Conservation (phyloP, 768 basidiomycete genomes). For the Suillus ampliporus region DNA sequence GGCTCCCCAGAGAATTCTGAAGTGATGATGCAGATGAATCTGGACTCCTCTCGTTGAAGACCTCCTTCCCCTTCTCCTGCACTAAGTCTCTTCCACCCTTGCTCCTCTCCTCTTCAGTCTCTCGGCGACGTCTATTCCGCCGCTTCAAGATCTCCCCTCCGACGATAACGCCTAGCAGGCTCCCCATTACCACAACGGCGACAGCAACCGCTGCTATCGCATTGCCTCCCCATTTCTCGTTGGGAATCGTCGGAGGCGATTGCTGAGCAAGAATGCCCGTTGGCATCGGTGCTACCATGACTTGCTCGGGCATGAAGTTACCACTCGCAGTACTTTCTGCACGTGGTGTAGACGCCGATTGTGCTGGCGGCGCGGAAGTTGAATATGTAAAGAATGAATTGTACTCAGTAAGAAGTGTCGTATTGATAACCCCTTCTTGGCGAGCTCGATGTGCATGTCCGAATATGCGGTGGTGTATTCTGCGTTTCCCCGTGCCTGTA, state of each 20-base stretch:
- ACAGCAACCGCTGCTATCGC: slow-evolving; percentile 28
- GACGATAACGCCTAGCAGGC: slow-evolving; percentile 30
- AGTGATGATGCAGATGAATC: not conserved
- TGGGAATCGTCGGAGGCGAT: not conserved
- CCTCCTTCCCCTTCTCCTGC: not conserved
- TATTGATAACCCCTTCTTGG: not conserved
- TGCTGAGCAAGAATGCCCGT: slow-evolving; percentile 4
- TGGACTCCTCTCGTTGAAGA: not conserved
- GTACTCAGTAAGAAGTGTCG: not conserved
- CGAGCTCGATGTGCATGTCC: slow-evolving; percentile 1
- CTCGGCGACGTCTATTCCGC: not conserved
- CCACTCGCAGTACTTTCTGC: not conserved
- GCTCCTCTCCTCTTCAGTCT: not conserved
- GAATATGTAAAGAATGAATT: not conserved
- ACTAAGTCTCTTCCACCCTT: not conserved
- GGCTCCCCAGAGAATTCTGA: not conserved
- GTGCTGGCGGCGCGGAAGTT: not conserved
- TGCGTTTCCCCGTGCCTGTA: not conserved
- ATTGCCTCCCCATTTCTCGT: slow-evolving; percentile 20
- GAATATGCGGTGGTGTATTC: slow-evolving; percentile 3
- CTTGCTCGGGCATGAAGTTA: not conserved
- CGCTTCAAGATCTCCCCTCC: slow-evolving; percentile 34
- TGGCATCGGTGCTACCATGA: not conserved
- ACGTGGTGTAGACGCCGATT: not conserved
- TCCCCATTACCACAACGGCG: slow-evolving; percentile 31